Evolutionary conservation across 257 asterid genomes (phyloP).

Genomic region (Rhazya stricta): DNA sequence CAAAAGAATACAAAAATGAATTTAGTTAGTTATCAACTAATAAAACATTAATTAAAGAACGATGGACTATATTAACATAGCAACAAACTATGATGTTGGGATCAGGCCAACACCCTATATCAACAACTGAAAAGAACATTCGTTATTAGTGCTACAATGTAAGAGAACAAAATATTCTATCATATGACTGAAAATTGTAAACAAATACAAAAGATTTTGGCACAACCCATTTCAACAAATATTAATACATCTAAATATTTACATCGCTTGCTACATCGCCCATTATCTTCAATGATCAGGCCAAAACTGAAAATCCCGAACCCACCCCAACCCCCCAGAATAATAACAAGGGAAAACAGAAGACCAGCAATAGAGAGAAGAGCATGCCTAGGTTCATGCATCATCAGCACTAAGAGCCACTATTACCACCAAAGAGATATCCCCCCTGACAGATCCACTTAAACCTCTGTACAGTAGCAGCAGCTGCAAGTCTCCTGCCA

Average conservation of each 20-base stretch:
- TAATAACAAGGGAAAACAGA: conserved; percentile 26
- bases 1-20: not conserved
- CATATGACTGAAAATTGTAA: conserved; percentile 19
- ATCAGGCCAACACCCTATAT: not conserved
- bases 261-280: conserved; percentile 41
- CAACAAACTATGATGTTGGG: not conserved
- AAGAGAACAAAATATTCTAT: conserved; percentile 25
- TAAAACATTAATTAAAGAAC: not conserved
- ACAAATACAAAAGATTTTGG: conserved; percentile 35
- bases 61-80: not conserved
- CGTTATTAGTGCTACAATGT: conserved; percentile 5
- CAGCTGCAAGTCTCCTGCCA: conserved; percentile 72
- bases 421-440: conserved; percentile 14
- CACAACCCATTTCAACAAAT: conserved; percentile 29
- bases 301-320: conserved; percentile 25
- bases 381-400: conserved; percentile 20
- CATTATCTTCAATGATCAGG: conserved; percentile 26
- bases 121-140: conserved; percentile 5
- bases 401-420: conserved; percentile 18
- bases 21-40: not conserved
- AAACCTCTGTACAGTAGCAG: too few relatives aligned
- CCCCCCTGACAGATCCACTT: too few relatives aligned
- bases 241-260: conserved; percentile 42
- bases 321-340: conserved; percentile 2
- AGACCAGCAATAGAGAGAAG: conserved; percentile 26